Evolutionary conservation across 2,329 filamentous ascomycete genomes (phyloP).

Genomic region (Bipolaris oryzae): DNA sequence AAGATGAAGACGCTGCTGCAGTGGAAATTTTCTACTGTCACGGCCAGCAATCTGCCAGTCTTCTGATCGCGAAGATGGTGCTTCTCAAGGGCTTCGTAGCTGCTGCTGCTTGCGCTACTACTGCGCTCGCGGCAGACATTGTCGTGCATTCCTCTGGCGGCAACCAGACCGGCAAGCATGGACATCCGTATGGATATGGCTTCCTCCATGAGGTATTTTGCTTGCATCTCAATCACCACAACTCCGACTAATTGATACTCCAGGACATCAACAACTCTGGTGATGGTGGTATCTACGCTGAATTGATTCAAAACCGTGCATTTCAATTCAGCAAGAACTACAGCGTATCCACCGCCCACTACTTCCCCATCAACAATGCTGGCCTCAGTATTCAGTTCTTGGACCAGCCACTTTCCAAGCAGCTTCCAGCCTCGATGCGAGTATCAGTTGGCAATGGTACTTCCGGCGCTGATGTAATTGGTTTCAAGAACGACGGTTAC

Average conservation of each 20-base stretch:
- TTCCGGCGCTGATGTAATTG: conserved; percentile 49
- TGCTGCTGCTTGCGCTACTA: conserved; percentile 31
- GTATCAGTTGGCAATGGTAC: conserved; percentile 47
- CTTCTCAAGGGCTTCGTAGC: conserved; percentile 27
- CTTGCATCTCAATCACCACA: too few species aligned
- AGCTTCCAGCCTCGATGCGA: conserved; percentile 52
- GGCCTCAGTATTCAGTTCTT: conserved; percentile 48
- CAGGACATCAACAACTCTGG: conserved; percentile 67
- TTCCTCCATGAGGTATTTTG: conserved; percentile 38
- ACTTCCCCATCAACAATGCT: conserved; percentile 44
- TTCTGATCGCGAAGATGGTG: conserved; percentile 27
- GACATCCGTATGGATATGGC: conserved; percentile 38
- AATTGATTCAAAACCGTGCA: conserved; percentile 72
- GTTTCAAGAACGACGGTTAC: conserved; percentile 58
- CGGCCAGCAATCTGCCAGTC: conserved; percentile 14
- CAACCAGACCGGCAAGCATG: conserved; percentile 38
- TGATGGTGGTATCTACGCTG: conserved; percentile 75
- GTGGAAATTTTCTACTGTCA: not conserved
- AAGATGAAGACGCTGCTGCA: not conserved
- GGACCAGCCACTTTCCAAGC: conserved; percentile 52
- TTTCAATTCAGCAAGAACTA: conserved; percentile 61
- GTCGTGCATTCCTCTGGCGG: conserved; percentile 36
- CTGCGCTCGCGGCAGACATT: conserved; percentile 33
- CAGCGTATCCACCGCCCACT: conserved; percentile 36
- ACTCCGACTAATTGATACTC: conserved; percentile 1